Conservation (phyloP, 352 stramenopile species). For the Detonula confervacea region DNA sequence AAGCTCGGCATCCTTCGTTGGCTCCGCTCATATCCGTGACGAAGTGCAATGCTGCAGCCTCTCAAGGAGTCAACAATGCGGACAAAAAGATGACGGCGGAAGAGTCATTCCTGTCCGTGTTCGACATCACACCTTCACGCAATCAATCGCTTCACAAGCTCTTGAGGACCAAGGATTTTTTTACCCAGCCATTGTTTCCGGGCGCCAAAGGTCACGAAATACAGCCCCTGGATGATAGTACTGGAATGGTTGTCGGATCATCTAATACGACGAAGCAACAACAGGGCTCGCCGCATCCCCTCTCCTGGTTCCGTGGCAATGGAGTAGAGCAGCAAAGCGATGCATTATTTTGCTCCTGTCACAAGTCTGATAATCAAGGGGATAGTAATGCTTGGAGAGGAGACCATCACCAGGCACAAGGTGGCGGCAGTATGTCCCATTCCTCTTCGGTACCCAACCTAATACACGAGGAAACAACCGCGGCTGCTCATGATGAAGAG, state of each 20-base stretch:
- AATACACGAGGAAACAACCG: background rate
- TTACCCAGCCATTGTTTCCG: constrained; percentile 27
- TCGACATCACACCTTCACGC: constrained; percentile 42
- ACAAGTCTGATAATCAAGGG: constrained; percentile 7
- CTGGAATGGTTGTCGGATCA: background rate
- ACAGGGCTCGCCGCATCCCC: background rate
- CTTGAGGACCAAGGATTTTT: constrained; percentile 31
- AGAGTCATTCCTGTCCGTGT: constrained; percentile 39
- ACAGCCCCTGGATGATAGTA: constrained; percentile 1
- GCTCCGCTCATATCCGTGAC: constrained; percentile 39
- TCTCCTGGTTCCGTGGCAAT: background rate
- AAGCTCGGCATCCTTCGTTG: constrained; percentile 47
- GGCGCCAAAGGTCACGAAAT: constrained; percentile 18
- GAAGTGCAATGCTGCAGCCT: constrained; percentile 16
- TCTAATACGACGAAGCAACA: too few relatives aligned
- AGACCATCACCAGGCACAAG: background rate
- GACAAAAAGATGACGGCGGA: background rate
- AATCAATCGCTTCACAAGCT: constrained; percentile 35
- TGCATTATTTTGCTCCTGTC: constrained; percentile 12
- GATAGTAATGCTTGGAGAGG: constrained; percentile 7
- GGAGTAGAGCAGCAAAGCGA: constrained; percentile 13
- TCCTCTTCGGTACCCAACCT: constrained; percentile 13
- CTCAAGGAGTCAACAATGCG: background rate
- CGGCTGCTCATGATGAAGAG: background rate
- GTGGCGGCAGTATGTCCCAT: background rate